phyloP scores from a whole-genome alignment of 2,329 filamentous ascomycete species.

The Didymosphaeria variabile region DNA sequence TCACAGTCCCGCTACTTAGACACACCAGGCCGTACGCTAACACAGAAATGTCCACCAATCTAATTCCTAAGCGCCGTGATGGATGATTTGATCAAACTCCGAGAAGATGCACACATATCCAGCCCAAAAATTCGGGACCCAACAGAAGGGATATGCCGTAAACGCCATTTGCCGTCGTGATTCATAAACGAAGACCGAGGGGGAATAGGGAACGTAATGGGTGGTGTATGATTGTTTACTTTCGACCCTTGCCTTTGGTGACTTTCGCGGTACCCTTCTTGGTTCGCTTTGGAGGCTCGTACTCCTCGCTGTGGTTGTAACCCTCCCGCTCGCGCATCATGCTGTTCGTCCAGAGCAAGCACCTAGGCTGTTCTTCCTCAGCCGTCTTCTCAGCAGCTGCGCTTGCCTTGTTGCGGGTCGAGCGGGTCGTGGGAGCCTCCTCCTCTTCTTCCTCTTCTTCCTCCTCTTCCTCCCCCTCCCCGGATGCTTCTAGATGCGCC shows the following conservation, averaged over 20 bases:
- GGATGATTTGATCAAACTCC: conserved; percentile 7
- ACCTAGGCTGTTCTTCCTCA: conserved; percentile 64
- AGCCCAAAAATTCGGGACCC: not conserved
- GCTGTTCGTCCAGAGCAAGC: conserved; percentile 72
- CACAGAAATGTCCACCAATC: not conserved
- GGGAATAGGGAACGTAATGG: not conserved
- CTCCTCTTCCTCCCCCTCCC: conserved; percentile 46
- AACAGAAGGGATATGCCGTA: conserved; percentile 7
- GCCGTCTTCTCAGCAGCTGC: conserved; percentile 53
- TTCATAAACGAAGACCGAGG: conserved; percentile 15
- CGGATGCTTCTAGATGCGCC: conserved; percentile 65
- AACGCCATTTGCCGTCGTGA: conserved; percentile 36
- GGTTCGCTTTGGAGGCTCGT: conserved; percentile 58
- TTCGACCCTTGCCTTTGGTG: conserved; percentile 39
- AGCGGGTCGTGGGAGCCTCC: conserved; percentile 63
- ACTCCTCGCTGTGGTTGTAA: conserved; percentile 66
- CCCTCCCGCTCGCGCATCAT: conserved; percentile 67
- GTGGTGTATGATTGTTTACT: conserved; percentile 21
- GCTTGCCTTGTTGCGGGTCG: conserved; percentile 70
- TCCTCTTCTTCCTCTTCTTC: conserved; percentile 59
- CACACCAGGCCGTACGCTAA: not conserved
- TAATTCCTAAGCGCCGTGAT: conserved; percentile 1
- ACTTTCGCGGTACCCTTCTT: conserved; percentile 51
- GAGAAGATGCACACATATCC: conserved; percentile 4
- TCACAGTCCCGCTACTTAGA: not conserved